These are phyloP conservation scores for Byssoonygena ceratinophila DNA, from an alignment of 2,329 filamentous ascomycete species.

Conservation along the genomic window DNA sequence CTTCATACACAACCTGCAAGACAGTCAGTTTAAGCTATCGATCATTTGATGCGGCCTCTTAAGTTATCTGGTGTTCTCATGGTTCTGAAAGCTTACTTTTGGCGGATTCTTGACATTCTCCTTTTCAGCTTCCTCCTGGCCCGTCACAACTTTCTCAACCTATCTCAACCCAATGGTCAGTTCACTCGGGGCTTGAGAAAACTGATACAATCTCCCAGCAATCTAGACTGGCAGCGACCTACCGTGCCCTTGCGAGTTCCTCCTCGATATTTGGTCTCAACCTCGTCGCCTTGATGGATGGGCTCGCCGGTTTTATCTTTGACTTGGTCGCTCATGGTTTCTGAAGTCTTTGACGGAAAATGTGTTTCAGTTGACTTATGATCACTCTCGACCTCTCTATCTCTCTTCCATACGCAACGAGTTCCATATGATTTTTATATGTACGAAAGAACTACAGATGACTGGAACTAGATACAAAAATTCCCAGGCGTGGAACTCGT, in stretches of 20 bases:
- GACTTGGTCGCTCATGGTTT: neutral
- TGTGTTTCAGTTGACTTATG: too few species aligned
- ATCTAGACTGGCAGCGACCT: neutral
- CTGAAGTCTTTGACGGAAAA: neutral
- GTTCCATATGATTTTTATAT: too few species aligned
- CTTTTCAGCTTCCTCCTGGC: neutral
- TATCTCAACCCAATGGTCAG: neutral
- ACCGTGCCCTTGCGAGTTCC: conserved; percentile 2
- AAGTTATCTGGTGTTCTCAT: too few species aligned
- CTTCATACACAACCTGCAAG: neutral
- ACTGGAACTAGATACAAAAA: too few species aligned
- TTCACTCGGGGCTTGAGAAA: neutral
- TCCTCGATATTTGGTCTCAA: conserved; percentile 4
- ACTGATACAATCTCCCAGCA: too few species aligned
- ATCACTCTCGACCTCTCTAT: neutral
- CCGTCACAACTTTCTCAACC: conserved; percentile 8
- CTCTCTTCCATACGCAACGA: too few species aligned
- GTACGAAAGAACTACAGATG: too few species aligned
- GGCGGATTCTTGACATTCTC: conserved; percentile 8
- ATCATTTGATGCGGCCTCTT: neutral
- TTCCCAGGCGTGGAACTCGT: too few species aligned
- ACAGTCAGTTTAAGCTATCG: neutral
- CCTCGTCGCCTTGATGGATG: conserved; percentile 5
- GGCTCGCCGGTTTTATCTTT: conserved; percentile 5
- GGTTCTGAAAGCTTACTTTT: too few species aligned